Evolutionary conservation across 192 early-diverging fungal species (phyloP).

Genomic region (Coemansia sp.): DNA sequence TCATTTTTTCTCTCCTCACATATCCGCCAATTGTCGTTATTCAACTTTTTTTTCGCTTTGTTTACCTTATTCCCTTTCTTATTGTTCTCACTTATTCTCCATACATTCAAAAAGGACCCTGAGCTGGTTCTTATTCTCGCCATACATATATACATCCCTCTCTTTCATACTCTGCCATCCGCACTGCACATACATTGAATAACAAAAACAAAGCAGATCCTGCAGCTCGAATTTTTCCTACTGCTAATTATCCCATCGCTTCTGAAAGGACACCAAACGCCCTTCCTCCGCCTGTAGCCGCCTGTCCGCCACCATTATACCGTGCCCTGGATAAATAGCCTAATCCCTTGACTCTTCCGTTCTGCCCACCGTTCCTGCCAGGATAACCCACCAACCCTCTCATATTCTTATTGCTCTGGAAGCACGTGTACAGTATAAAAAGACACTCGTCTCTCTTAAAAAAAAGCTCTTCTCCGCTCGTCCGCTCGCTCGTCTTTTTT

Average conservation of each 20-base stretch:
- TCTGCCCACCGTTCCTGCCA: not conserved
- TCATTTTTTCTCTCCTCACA: not conserved
- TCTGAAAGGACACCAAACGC: not conserved
- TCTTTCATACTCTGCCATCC: not conserved
- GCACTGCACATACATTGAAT: not conserved
- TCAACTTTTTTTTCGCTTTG: not conserved
- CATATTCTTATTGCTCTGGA: constrained; percentile 2
- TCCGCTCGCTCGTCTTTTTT: not conserved
- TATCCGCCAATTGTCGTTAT: not conserved
- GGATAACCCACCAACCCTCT: not conserved
- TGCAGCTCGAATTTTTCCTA: not conserved
- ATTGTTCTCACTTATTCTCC: not conserved
- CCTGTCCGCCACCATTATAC: not conserved
- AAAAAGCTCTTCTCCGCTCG: not conserved
- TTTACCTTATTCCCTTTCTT: not conserved
- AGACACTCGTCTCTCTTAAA: not conserved
- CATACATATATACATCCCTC: not conserved
- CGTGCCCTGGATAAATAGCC: constrained; percentile 4
- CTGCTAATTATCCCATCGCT: not conserved
- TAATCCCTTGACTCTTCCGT: constrained; percentile 3
- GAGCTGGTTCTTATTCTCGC: not conserved
- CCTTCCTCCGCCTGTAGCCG: not conserved
- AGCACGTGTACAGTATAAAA: constrained; percentile 10
- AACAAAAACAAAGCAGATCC: not conserved
- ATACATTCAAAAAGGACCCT: not conserved